Conservation (phyloP, 345 rosid genomes). For the Stellera chamaejasme region DNA sequence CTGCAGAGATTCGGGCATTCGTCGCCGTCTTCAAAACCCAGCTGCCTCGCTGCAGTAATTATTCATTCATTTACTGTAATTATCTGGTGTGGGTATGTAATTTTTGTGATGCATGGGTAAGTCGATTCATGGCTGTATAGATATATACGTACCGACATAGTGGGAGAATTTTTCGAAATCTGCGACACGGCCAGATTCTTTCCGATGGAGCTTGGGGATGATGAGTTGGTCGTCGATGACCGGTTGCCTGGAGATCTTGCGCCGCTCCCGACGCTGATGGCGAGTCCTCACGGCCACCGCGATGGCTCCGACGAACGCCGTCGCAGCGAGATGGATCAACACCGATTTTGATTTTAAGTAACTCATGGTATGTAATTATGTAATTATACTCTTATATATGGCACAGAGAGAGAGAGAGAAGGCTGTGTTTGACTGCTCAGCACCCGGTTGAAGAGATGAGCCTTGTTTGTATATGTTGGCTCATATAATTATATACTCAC, state of each 20-base stretch:
- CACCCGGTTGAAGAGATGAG: no score
- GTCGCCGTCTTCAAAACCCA: constrained; percentile 62
- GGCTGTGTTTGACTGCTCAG: no score
- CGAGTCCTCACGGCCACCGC: constrained; percentile 14
- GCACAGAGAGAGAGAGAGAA: no score
- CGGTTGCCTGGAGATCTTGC: constrained; percentile 11
- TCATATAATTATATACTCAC: no score
- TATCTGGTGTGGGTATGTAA: neutral
- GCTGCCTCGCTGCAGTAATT: constrained; percentile 53
- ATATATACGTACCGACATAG: constrained; percentile 49
- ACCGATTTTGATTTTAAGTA: constrained; percentile 3
- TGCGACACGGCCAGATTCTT: constrained; percentile 48
- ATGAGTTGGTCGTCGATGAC: constrained; percentile 12
- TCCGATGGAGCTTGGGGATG: constrained; percentile 33
- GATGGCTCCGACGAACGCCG: constrained; percentile 24
- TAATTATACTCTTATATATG: no score
- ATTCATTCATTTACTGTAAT: neutral
- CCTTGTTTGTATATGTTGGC: no score
- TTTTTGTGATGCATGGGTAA: neutral
- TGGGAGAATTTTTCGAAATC: constrained; percentile 70
- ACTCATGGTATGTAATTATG: no score
- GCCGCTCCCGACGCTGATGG: neutral
- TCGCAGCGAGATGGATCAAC: constrained; percentile 15
- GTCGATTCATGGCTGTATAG: neutral
- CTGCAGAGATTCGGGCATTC: constrained; percentile 65